Evolutionary conservation across 164 flowering plant species (phyloP), one percentile per base, ranked within the genome.

Genomic region (Vitis amurensis): DNA sequence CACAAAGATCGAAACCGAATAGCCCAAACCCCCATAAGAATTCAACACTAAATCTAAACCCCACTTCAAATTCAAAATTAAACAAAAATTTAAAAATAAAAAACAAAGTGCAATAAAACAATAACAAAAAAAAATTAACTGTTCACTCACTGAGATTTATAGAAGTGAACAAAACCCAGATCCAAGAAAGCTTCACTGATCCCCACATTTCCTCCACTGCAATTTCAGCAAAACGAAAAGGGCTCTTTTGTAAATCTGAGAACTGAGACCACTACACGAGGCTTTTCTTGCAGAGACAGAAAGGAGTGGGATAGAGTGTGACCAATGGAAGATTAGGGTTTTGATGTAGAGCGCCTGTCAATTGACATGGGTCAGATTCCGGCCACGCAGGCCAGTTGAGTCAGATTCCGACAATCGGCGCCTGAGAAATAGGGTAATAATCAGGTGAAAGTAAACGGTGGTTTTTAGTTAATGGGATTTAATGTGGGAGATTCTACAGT

Each of bases 361-460:
- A 37, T 37, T 37, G 44, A 37, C 44, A 37, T 37, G 44, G 44
- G 44, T 37, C 44, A 37, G 44, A 37, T 37, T 37, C 44, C 44
- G 44, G 44, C 44, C 44, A 37, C 44, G 44, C 44, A 37, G 44
- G 4, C 0, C 44, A 3, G 3, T 37, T 6, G 44, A 2, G 44
- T 37, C 44, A 37, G 44, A 37, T 37, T 37, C 44, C 44, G 44
- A 37, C 44, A 37, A 37, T 37, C 44, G 44, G 44, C 44, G 44
- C 44, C 44, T 37, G 44, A 16, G 61, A 55, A 73, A 55, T 67
- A 62, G 50, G 30, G 47, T 67, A 75, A 68, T 68, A 73, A 81
- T 72, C 69, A 69, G 55, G 75, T 62, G 71, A 67, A 80, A 73
- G 81, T 77, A 79, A 82, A 73, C 78, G 74, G 76, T 63, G 44